These are phyloP conservation scores for Bruguiera hainesii DNA, from an alignment of 441 rosid species.

Conservation along the genomic window DNA sequence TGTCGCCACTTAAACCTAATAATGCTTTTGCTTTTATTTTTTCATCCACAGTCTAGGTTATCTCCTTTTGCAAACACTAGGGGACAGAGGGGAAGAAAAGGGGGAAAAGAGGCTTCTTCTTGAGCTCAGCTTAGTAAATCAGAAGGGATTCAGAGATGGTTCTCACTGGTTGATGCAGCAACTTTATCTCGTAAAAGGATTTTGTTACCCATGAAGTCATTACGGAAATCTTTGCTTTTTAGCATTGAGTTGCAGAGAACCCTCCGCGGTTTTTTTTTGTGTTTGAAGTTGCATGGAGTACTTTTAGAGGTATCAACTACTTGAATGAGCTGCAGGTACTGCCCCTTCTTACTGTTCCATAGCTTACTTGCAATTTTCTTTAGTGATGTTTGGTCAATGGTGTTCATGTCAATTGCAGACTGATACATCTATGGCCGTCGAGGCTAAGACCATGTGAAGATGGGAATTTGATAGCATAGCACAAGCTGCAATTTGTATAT, in stretches of 20 bases:
- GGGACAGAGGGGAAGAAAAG: slow-evolving; percentile 47
- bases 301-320: slow-evolving; percentile 87
- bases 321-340: slow-evolving; percentile 89
- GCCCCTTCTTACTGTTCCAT: slow-evolving; percentile 13
- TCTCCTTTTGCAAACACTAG: slow-evolving; percentile 95
- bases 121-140: slow-evolving; percentile 20
- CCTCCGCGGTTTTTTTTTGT: slow-evolving; percentile 85
- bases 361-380: slow-evolving; percentile 5
- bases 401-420: slow-evolving; percentile 48
- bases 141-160: slow-evolving; percentile 60
- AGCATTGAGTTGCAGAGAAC: slow-evolving; percentile 69
- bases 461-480: too few species aligned
- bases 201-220: slow-evolving; percentile 65
- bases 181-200: slow-evolving; percentile 49
- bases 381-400: slow-evolving; percentile 18
- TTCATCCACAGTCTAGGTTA: slow-evolving; percentile 61
- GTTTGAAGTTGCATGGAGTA: slow-evolving; percentile 77
- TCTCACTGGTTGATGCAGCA: slow-evolving; percentile 60
- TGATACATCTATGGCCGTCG: slow-evolving; percentile 52
- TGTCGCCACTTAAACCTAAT: slow-evolving; percentile 9
- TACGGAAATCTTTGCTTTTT: slow-evolving; percentile 52
- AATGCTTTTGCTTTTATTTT: slow-evolving; percentile 24
- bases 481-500: slow-evolving; percentile 37
- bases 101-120: slow-evolving; percentile 26
- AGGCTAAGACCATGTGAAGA: too few species aligned